These are phyloP conservation scores for Nemania serpens DNA, from an alignment of 2,329 filamentous ascomycete species.

Conservation along the genomic window DNA sequence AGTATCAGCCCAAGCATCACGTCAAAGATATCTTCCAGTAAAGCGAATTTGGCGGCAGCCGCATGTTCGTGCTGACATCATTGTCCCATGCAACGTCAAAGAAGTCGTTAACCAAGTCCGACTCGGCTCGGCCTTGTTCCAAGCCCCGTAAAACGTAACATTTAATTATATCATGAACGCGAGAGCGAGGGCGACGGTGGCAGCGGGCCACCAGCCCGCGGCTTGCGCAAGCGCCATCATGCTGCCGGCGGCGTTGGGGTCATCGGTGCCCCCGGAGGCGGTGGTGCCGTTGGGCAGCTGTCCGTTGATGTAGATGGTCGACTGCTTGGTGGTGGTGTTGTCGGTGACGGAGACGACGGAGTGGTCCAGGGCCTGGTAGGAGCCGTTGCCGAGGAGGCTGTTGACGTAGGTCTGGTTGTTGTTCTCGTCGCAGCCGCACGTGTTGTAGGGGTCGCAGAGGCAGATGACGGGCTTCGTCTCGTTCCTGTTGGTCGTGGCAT, in stretches of 20 bases:
- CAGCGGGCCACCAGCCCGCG: slow-evolving; percentile 57
- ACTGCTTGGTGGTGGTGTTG: slow-evolving; percentile 58
- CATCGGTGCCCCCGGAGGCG: slow-evolving; percentile 50
- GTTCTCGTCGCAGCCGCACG: slow-evolving; percentile 67
- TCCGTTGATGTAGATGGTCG: slow-evolving; percentile 77
- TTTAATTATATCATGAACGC: slow-evolving; percentile 47
- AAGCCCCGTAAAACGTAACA: too few relatives aligned
- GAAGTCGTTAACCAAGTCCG: neutral
- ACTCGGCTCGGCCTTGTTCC: neutral
- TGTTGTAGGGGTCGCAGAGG: slow-evolving; percentile 57
- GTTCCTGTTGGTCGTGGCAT: slow-evolving; percentile 56
- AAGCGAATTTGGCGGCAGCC: too few relatives aligned
- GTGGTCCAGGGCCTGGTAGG: slow-evolving; percentile 63
- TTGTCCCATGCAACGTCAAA: slow-evolving; percentile 4
- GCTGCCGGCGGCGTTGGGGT: slow-evolving; percentile 43
- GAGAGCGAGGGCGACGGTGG: slow-evolving; percentile 50
- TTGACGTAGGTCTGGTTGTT: slow-evolving; percentile 64
- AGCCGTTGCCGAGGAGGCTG: slow-evolving; percentile 68
- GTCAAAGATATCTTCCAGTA: too few relatives aligned
- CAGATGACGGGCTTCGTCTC: slow-evolving; percentile 66
- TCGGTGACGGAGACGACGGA: slow-evolving; percentile 64
- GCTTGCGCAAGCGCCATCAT: slow-evolving; percentile 44
- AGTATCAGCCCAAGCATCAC: too few relatives aligned
- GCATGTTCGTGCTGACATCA: too few relatives aligned
- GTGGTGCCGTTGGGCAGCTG: slow-evolving; percentile 72